Conservation (phyloP, 805 yeast genomes). For the Candida methanosorbosa region DNA sequence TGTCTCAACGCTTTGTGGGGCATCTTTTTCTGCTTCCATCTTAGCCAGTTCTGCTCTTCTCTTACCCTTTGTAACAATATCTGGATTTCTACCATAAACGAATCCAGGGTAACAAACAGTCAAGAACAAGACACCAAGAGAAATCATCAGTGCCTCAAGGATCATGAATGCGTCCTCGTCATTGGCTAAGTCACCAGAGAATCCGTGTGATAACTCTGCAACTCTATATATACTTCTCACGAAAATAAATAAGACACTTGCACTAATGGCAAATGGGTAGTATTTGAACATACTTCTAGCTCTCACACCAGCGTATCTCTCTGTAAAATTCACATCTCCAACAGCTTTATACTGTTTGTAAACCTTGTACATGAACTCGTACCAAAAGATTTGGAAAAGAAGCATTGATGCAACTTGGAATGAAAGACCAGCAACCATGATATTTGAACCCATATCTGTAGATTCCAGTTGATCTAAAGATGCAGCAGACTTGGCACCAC, state of each 20-base stretch:
- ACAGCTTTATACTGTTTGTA: slow-evolving; percentile 15
- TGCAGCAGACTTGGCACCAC: slow-evolving; percentile 65
- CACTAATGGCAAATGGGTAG: slow-evolving; percentile 36
- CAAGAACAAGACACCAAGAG: slow-evolving; percentile 36
- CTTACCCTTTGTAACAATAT: slow-evolving; percentile 5
- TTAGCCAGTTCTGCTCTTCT: neutral
- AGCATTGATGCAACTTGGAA: slow-evolving; percentile 69
- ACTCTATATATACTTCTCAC: slow-evolving; percentile 68
- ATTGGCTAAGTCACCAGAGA: slow-evolving; percentile 56
- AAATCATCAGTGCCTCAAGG: slow-evolving; percentile 56
- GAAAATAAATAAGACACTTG: slow-evolving; percentile 45
- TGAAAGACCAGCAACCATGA: slow-evolving; percentile 73
- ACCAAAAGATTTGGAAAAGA: slow-evolving; percentile 44
- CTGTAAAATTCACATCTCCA: slow-evolving; percentile 28
- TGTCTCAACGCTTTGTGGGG: too few species aligned
- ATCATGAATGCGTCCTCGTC: slow-evolving; percentile 52
- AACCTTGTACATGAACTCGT: slow-evolving; percentile 35
- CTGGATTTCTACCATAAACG: slow-evolving; percentile 30
- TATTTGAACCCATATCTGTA: slow-evolving; percentile 42
- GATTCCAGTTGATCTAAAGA: slow-evolving; percentile 24
- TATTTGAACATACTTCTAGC: slow-evolving; percentile 25
- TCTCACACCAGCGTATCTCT: slow-evolving; percentile 28
- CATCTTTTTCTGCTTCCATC: too few species aligned
- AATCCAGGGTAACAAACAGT: slow-evolving; percentile 59
- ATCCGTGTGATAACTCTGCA: slow-evolving; percentile 64